Percentiles rank a stretch among this genome's conserved stretches.
These are phyloP conservation scores for Meyerozyma carpophila DNA, from an alignment of 1,139 yeast genomes.

Conservation along the genomic window DNA sequence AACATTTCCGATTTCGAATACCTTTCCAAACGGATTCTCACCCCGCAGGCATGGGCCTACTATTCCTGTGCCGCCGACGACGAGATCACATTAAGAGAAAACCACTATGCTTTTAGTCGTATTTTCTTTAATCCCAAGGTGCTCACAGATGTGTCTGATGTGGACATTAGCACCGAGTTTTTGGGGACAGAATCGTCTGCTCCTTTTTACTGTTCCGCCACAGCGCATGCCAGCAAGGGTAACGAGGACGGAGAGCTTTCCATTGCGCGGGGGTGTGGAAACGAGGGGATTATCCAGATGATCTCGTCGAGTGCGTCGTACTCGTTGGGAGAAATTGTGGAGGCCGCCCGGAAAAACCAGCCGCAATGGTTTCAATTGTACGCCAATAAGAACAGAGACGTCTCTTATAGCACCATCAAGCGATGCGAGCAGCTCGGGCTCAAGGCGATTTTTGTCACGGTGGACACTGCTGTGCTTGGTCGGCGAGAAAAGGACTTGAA, in stretches of 20 bases:
- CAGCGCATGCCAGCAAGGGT: slow-evolving; percentile 77
- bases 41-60: slow-evolving; percentile 26
- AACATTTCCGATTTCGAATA: slow-evolving; percentile 28
- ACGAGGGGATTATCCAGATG: slow-evolving; percentile 70
- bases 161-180: slow-evolving; percentile 3
- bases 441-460: slow-evolving; percentile 24
- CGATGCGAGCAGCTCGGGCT: slow-evolving; percentile 17
- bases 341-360: slow-evolving; percentile 44
- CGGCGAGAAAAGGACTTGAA: slow-evolving; percentile 16
- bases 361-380: slow-evolving; percentile 90
- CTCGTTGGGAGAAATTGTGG: slow-evolving; percentile 66
- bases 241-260: slow-evolving; percentile 76
- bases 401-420: slow-evolving; percentile 14
- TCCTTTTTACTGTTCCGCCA: slow-evolving; percentile 75
- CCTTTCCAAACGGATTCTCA: slow-evolving; percentile 22
- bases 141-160: slow-evolving; percentile 26
- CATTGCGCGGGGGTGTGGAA: slow-evolving; percentile 67
- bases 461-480: slow-evolving; percentile 22
- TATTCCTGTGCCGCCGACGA: slow-evolving; percentile 28
- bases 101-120: slow-evolving; percentile 26
- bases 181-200: slow-evolving; percentile 9
- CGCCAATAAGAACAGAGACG: slow-evolving; percentile 56
- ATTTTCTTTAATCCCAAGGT: slow-evolving; percentile 40
- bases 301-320: slow-evolving; percentile 76
- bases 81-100: slow-evolving; percentile 27